Evolutionary conservation across 176 grass and related monocot species (phyloP), one percentile per base, ranked within the genome.

Genomic region (Otatea glauca): DNA sequence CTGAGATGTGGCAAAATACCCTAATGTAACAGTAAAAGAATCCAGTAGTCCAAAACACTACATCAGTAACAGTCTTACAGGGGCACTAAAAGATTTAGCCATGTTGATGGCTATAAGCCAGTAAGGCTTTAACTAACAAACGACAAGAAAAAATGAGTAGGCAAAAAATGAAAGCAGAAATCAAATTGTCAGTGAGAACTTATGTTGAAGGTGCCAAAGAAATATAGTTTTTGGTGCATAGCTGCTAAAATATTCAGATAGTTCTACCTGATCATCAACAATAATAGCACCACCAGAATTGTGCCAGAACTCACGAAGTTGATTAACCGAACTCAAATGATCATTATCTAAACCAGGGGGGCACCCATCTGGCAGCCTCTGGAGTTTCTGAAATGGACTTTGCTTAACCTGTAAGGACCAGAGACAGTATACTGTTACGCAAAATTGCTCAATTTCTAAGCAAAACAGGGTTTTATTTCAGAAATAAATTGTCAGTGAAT

Each of bases 231-330:
- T 25, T 21, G 13, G 70, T 42, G 4, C 6, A 75, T 47, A 66
- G 69, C 29, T 27, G 61, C 69, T 75, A 81, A 63, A 68, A 89
- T 77, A 54, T 60, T 44, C 18, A 35, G 42, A 70, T 80, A 85
- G 27, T 63, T 82, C 25, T 84, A 96, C 94, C 93, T 94, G 86
- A 76, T 92, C 92, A 54, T 97, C 90, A 4, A 97, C 68, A 59
- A 90, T 72, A 75, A 97, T 39, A 72, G 92, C 85, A 79, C 93
- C 93, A 48, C 76, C 70, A 69, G 86, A 94, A 80, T 84, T 94
- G 88, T 92, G 87, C 95, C 95, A 97, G 61, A 97, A 97, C 50
- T 88, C 88, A 7, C 88, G 87, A 73, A 97, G 81, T 80, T 77
- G 81, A 80, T 94, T 92, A 59, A 94, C 50, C 9, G 82, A 89